These are phyloP conservation scores for Stylosanthes scabra DNA, from an alignment of 331 rosid genomes.

Conservation along the genomic window DNA sequence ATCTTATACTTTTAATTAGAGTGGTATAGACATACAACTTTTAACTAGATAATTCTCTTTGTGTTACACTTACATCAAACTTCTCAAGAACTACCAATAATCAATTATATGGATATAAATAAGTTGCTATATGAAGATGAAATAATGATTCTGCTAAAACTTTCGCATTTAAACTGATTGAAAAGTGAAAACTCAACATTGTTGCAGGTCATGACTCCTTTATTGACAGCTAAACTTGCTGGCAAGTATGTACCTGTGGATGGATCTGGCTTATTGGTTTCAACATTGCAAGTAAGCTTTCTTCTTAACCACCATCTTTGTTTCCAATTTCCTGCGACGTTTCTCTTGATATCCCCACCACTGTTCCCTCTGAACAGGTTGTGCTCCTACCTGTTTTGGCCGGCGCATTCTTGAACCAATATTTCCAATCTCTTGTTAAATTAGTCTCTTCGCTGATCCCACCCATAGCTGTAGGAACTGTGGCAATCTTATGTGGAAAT, in stretches of 20 bases:
- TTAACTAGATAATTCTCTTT: too few relatives aligned
- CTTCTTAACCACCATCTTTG: not conserved
- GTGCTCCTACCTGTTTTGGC: conserved; percentile 84
- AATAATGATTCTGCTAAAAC: too few relatives aligned
- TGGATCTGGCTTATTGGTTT: conserved; percentile 66
- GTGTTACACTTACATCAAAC: too few relatives aligned
- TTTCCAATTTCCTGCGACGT: conserved; percentile 5
- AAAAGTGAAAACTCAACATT: conserved; percentile 35
- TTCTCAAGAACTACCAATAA: too few relatives aligned
- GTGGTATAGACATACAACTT: too few relatives aligned
- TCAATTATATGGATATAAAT: too few relatives aligned
- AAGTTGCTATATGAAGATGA: too few relatives aligned
- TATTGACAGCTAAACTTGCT: conserved; percentile 86
- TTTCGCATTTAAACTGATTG: not conserved
- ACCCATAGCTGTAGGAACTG: conserved; percentile 80
- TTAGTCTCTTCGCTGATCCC: conserved; percentile 81
- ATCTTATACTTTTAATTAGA: too few relatives aligned
- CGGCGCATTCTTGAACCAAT: conserved; percentile 85
- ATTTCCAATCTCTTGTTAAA: conserved; percentile 74
- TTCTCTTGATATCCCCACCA: not conserved
- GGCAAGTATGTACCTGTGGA: conserved; percentile 88
- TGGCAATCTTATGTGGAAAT: conserved; percentile 77
- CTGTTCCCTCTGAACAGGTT: conserved; percentile 54
- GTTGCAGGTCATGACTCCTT: conserved; percentile 88
- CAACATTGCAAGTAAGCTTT: conserved; percentile 71